phyloP scores from a whole-genome alignment of 2,329 filamentous ascomycete species.

The Aspergillus ochraceoroseus region DNA sequence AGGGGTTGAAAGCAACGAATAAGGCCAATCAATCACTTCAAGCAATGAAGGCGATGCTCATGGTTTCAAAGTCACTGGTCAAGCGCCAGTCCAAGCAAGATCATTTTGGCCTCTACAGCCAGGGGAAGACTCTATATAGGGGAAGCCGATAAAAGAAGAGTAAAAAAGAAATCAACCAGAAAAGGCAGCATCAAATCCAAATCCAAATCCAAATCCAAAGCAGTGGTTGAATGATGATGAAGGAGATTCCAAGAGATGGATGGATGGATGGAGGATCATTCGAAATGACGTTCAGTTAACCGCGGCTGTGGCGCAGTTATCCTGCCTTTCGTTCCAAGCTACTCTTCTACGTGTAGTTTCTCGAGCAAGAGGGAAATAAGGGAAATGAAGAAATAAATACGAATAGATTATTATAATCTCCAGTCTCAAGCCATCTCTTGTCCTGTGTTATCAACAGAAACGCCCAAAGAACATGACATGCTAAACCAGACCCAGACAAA shows the following conservation, averaged over 20 bases:
- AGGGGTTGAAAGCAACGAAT: constrained; percentile 1
- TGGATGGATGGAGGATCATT: background rate
- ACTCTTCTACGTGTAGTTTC: background rate
- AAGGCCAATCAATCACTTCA: constrained; percentile 8
- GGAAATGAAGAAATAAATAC: background rate
- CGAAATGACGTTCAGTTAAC: constrained; percentile 11
- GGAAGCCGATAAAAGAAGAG: background rate
- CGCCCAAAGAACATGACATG: constrained; percentile 14
- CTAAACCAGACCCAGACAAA: constrained; percentile 9
- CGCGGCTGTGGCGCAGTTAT: constrained; percentile 13
- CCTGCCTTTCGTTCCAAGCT: background rate
- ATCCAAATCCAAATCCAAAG: no score
- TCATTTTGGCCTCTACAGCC: constrained; percentile 4
- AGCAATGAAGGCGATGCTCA: constrained; percentile 7
- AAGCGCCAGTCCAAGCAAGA: constrained; percentile 7
- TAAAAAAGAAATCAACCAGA: background rate
- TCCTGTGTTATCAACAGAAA: constrained; percentile 7
- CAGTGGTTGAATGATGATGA: no score
- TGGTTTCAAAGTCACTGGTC: constrained; percentile 8
- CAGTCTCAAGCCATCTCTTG: constrained; percentile 5
- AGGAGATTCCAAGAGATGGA: background rate
- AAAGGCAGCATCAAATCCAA: background rate
- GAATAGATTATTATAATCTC: constrained; percentile 13
- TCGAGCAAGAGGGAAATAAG: background rate
- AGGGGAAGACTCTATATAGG: background rate